Conservation (phyloP, 2,329 filamentous ascomycete genomes). For the Lachnellula willkommii region DNA sequence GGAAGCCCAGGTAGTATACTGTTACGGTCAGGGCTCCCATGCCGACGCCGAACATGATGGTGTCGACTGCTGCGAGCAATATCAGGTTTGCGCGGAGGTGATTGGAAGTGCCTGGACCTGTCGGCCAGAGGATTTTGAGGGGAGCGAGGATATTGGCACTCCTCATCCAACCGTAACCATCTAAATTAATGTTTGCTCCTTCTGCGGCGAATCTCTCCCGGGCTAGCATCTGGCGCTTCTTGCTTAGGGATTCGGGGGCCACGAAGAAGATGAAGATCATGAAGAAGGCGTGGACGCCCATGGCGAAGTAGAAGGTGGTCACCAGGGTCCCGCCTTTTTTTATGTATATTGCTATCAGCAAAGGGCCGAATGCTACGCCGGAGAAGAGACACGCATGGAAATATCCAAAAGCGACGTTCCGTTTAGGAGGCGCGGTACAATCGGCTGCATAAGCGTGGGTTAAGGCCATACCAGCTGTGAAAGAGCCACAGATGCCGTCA, state of each 20-base stretch:
- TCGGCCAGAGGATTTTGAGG: constrained; percentile 71
- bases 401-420: constrained; percentile 81
- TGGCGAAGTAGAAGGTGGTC: constrained; percentile 76
- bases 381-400: constrained; percentile 84
- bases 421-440: constrained; percentile 72
- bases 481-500: constrained; percentile 83
- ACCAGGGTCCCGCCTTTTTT: constrained; percentile 69
- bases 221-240: constrained; percentile 63
- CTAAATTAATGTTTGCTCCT: constrained; percentile 29
- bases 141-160: constrained; percentile 68
- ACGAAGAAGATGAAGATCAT: constrained; percentile 64
- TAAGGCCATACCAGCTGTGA: constrained; percentile 72
- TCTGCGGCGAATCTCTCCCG: constrained; percentile 58
- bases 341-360: constrained; percentile 75
- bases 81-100: constrained; percentile 75
- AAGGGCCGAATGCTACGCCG: constrained; percentile 82
- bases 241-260: constrained; percentile 80
- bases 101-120: constrained; percentile 53
- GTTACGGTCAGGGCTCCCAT: constrained; percentile 79
- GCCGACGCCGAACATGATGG: constrained; percentile 71
- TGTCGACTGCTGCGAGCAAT: constrained; percentile 73
- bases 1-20: constrained; percentile 74
- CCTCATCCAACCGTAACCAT: constrained; percentile 28
- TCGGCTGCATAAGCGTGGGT: constrained; percentile 85
- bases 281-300: constrained; percentile 69